A percentile compares a stretch with the other conserved stretches of the same genome.
Evolutionary conservation across 192 early-diverging fungal genomes (phyloP).

Genomic region (Diversispora epigaea): DNA sequence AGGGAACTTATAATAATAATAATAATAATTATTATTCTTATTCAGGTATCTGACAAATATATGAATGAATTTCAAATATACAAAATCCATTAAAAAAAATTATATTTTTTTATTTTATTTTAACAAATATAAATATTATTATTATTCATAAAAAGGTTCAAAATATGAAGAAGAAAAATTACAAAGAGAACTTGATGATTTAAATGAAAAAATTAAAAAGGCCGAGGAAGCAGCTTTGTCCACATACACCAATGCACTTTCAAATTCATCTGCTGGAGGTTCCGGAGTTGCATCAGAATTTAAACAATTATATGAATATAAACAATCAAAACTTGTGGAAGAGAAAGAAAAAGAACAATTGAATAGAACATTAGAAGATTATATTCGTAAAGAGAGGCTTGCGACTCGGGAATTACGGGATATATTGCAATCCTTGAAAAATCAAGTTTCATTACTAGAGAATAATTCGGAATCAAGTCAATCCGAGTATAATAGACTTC

Average conservation of each 20-base stretch:
- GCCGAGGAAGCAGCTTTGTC: constrained; percentile 42
- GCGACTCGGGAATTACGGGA: constrained; percentile 47
- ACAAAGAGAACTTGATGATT: constrained; percentile 45
- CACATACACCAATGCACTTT: constrained; percentile 28
- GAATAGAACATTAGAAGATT: constrained; percentile 46
- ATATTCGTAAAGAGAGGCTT: constrained; percentile 51
- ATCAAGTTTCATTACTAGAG: constrained; percentile 50
- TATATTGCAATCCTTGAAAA: constrained; percentile 50
- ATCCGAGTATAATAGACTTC: constrained; percentile 48
- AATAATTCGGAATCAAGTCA: constrained; percentile 47
- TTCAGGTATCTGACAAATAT: constrained; percentile 33
- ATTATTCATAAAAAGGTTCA: not conserved
- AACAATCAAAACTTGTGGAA: constrained; percentile 49
- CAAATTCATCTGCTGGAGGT: constrained; percentile 34
- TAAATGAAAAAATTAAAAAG: constrained; percentile 50
- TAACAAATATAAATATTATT: not conserved
- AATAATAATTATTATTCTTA: too few relatives aligned
- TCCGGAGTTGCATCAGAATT: constrained; percentile 44
- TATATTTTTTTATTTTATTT: too few relatives aligned
- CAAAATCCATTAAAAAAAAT: too few relatives aligned
- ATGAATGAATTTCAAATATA: too few relatives aligned
- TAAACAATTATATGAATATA: constrained; percentile 54
- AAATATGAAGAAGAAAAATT: constrained; percentile 49
- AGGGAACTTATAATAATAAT: constrained; percentile 39
- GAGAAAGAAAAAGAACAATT: constrained; percentile 46